These are phyloP conservation scores for Cercospora beticola DNA, from an alignment of 2,329 filamentous ascomycete species.

Conservation along the genomic window DNA sequence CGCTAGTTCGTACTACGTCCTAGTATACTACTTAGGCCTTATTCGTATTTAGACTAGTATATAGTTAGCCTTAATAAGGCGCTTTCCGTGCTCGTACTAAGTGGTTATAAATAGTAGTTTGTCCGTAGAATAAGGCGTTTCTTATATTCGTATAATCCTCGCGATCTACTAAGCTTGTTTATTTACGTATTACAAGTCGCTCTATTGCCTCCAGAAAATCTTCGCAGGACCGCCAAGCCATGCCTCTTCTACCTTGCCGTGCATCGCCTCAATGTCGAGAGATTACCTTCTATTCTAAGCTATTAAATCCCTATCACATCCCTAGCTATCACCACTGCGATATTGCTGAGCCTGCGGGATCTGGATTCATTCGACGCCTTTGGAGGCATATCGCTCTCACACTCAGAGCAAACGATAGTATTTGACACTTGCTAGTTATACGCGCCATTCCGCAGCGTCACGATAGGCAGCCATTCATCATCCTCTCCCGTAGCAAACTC, in stretches of 20 bases:
- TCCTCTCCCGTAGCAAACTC: not conserved
- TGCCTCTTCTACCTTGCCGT: not conserved
- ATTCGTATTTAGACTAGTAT: not conserved
- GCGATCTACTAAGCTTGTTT: not conserved
- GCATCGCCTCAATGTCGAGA: not conserved
- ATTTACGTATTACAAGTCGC: not conserved
- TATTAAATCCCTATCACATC: too few relatives aligned
- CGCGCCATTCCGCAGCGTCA: not conserved
- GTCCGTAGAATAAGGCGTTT: not conserved
- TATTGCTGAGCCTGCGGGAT: too few relatives aligned
- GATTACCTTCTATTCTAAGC: too few relatives aligned
- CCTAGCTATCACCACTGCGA: too few relatives aligned
- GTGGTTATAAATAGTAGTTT: not conserved
- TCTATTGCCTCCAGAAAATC: not conserved
- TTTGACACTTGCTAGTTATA: not conserved
- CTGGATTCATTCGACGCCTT: not conserved
- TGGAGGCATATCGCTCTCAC: not conserved
- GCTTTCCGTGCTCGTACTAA: not conserved
- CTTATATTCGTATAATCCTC: not conserved
- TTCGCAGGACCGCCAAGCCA: not conserved
- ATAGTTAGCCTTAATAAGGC: not conserved
- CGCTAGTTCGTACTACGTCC: not conserved
- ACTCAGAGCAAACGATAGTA: not conserved
- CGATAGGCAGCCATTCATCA: not conserved
- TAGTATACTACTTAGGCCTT: not conserved